A percentile compares a stretch with the other conserved stretches of the same genome.
Evolutionary conservation across 495 filamentous ascomycete species (phyloP).

Genomic region (Emericellopsis terricola): DNA sequence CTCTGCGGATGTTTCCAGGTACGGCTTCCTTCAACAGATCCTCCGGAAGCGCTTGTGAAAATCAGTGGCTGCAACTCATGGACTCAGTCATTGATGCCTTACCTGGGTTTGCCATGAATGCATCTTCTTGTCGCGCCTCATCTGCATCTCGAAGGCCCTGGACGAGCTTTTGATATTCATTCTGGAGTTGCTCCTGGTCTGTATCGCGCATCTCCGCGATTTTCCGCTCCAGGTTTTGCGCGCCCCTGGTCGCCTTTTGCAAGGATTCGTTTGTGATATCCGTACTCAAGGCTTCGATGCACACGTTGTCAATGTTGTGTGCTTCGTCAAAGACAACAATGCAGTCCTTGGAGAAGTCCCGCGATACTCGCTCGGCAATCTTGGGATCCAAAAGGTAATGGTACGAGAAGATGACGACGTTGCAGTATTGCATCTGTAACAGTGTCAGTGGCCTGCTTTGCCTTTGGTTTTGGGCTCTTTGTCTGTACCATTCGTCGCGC

Average conservation of each 20-base stretch:
- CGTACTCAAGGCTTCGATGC: constrained; percentile 93
- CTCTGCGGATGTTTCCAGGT: constrained; percentile 87
- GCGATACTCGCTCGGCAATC: constrained; percentile 91
- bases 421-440: constrained; percentile 82
- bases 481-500: constrained; percentile 66
- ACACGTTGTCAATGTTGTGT: constrained; percentile 99
- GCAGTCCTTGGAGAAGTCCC: constrained; percentile 91
- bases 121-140: constrained; percentile 75
- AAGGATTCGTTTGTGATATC: constrained; percentile 91
- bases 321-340: constrained; percentile 99
- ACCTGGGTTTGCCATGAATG: constrained; percentile 90
- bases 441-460: constrained; percentile 5
- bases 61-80: constrained; percentile 1
- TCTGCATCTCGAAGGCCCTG: constrained; percentile 80
- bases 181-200: constrained; percentile 82
- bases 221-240: constrained; percentile 72
- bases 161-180: constrained; percentile 89
- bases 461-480: too few relatives aligned
- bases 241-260: constrained; percentile 72
- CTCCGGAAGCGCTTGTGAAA: constrained; percentile 42
- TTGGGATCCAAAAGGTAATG: constrained; percentile 97
- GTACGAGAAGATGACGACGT: constrained; percentile 98
- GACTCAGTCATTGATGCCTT: constrained; percentile 10
- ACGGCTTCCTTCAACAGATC: constrained; percentile 84
- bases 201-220: constrained; percentile 85